Percentiles rank a stretch among this genome's conserved stretches.
phyloP scores from a whole-genome alignment of 176 grass and related monocot genomes.

The Aechmea fasciata region DNA sequence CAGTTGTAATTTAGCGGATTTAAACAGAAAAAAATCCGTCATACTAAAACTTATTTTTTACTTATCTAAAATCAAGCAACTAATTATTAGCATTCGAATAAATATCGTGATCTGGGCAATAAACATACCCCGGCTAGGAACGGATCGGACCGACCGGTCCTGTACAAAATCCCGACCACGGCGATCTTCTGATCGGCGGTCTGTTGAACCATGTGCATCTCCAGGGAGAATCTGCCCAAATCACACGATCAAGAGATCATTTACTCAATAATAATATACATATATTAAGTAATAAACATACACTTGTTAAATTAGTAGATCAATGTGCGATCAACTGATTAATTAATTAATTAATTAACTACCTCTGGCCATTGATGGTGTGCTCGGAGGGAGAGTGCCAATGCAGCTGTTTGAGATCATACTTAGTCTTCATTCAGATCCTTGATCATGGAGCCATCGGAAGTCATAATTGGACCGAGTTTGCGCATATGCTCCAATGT shows the following conservation, averaged over 20 bases:
- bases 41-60: too few relatives aligned
- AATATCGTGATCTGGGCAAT: neutral
- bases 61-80: too few relatives aligned
- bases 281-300: too few relatives aligned
- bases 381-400: constrained; percentile 86
- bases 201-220: constrained; percentile 69
- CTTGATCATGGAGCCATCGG: too few relatives aligned
- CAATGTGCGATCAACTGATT: neutral
- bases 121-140: constrained; percentile 36
- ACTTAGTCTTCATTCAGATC: too few relatives aligned
- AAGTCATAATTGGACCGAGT: too few relatives aligned
- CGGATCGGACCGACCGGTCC: constrained; percentile 26
- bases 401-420: constrained; percentile 48
- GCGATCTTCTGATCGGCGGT: constrained; percentile 28
- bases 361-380: constrained; percentile 39
- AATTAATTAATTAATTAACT: neutral
- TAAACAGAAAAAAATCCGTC: too few relatives aligned
- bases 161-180: constrained; percentile 50
- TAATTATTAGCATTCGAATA: too few relatives aligned
- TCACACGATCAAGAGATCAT: neutral
- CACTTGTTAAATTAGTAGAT: too few relatives aligned
- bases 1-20: too few relatives aligned
- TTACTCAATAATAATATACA: too few relatives aligned
- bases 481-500: too few relatives aligned
- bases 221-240: constrained; percentile 36